Evolutionary conservation across 306 rosid genomes (phyloP).

Genomic region (Mimosa pudica): DNA sequence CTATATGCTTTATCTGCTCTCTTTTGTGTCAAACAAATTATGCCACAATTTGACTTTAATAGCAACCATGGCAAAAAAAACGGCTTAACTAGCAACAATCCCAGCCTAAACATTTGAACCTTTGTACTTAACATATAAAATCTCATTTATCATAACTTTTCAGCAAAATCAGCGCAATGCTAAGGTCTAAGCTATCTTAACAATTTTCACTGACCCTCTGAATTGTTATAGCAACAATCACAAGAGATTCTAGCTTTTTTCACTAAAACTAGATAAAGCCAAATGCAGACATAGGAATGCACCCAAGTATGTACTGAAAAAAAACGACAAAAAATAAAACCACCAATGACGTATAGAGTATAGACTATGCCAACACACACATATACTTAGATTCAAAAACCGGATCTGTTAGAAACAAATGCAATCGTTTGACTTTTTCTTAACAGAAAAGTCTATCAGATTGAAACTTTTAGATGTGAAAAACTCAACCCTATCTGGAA

Average conservation of each 20-base stretch:
- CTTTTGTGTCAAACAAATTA: background rate
- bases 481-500: constrained; percentile 1
- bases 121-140: constrained; percentile 1
- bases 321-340: background rate
- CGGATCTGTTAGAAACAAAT: background rate
- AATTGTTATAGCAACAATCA: constrained; percentile 8
- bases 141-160: background rate
- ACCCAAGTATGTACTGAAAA: constrained; percentile 11
- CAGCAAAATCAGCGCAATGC: constrained; percentile 12
- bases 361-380: background rate
- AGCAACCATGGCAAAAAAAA: too few species aligned
- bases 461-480: background rate
- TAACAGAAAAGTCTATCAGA: background rate
- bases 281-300: background rate
- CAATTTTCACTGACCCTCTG: constrained; percentile 5
- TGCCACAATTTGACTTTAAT: constrained; percentile 13
- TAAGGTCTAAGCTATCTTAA: constrained; percentile 1
- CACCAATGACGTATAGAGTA: background rate
- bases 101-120: constrained; percentile 1
- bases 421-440: constrained; percentile 4
- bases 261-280: constrained; percentile 1
- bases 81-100: background rate
- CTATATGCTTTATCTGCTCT: background rate
- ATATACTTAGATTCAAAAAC: background rate
- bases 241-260: background rate